Base-by-base conservation (phyloP, 495 filamentous ascomycete species). In the Chlorociboria aeruginascens region DNA sequence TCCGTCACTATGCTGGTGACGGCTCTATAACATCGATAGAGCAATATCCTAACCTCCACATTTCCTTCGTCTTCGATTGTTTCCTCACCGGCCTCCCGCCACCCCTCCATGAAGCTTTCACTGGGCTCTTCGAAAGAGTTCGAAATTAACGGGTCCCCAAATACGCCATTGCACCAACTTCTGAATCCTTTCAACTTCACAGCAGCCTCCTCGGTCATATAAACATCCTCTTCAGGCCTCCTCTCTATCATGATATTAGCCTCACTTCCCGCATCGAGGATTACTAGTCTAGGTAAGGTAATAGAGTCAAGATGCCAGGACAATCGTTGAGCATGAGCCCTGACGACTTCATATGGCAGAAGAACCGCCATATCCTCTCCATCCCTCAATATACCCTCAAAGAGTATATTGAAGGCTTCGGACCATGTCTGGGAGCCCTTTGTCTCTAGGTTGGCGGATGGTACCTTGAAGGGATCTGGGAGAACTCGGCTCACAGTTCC, bases 281-380 rank as follows among this genome's bases (percentile, higher is more conserved):
- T 62, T 10, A 79, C 68, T 3, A 86, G 65, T 14, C 70, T 66
- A 25, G 82, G 72, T 30, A 72, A 51, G 0, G 61, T 70, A 6
- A 85, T 69, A 45, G 74, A 66, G 16, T 83, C 77, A 0, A 86
- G 68, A 0, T 59, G 63, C 32, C 63, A 57, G 8, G 67, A 69
- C 41, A 75, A 63, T 31, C 67, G 61, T 50, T 49, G 54, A 8
- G 77, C 54, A 33, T 77, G 68, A 25, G 71, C 64, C 32, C 82
- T 71, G 40, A 88, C 74, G 45, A 71, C 63, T 12, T 70, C 68
- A 56, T 86, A 87, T 1, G 82, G 81, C 11, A 87, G 59, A 42
- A 73, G 68, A 43, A 88, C 71, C 31, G 79, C 69, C 63, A 78
- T 77, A 46, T 86, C 83, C 54, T 88, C 83, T 11, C 72, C 78